phyloP scores from a whole-genome alignment of 768 basidiomycete species.

The Podaxis mareebaensis region DNA sequence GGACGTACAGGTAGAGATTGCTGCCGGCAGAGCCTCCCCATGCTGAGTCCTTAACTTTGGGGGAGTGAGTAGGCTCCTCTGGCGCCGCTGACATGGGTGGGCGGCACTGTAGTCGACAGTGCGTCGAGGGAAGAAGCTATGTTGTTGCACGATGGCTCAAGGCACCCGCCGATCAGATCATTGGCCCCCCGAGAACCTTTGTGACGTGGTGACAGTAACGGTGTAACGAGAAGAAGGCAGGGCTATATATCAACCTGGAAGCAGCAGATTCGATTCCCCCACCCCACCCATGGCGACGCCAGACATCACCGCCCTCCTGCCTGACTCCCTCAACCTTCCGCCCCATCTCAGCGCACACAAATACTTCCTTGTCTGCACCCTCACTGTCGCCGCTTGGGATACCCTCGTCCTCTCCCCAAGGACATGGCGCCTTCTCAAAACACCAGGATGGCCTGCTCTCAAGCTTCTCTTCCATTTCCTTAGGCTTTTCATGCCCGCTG shows the following conservation, averaged over 20 bases:
- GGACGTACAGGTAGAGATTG: constrained; percentile 47
- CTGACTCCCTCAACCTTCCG: constrained; percentile 69
- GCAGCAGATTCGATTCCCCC: constrained; percentile 5
- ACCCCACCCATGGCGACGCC: constrained; percentile 26
- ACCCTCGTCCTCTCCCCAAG: constrained; percentile 82
- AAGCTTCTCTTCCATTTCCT: constrained; percentile 78
- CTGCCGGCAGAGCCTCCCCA: constrained; percentile 24
- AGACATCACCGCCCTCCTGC: constrained; percentile 40
- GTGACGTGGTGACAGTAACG: constrained; percentile 4
- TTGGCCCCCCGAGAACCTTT: background rate
- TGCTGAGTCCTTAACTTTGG: constrained; percentile 11
- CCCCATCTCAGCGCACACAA: constrained; percentile 84
- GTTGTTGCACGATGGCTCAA: constrained; percentile 22
- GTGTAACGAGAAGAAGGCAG: background rate
- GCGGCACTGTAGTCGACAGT: constrained; percentile 17
- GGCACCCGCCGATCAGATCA: background rate
- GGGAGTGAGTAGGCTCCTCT: constrained; percentile 20
- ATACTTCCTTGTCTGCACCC: constrained; percentile 87
- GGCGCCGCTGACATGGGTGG: constrained; percentile 15
- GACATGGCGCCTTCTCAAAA: constrained; percentile 69
- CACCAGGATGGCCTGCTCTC: constrained; percentile 71
- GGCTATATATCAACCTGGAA: background rate
- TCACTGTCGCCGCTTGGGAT: constrained; percentile 90
- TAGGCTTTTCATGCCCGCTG: constrained; percentile 74
- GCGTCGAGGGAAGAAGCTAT: constrained; percentile 9